phyloP scores from a whole-genome alignment of 176 grass and related monocot species.

The Paspalum vaginatum region DNA sequence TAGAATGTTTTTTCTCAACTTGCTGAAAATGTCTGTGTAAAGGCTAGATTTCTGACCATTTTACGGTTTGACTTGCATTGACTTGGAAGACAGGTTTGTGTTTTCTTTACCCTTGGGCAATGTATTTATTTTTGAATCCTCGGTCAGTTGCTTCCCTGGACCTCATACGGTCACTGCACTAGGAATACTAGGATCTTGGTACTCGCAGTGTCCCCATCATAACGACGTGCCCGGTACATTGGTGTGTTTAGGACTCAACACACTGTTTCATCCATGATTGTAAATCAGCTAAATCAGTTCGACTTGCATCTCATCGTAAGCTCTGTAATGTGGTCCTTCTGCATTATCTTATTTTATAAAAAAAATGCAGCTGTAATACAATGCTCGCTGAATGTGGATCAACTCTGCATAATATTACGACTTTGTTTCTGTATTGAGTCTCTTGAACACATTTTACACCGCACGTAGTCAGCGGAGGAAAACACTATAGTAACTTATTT shows the following conservation, averaged over 20 bases:
- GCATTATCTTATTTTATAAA: neutral
- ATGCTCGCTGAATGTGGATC: neutral
- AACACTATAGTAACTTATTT: constrained; percentile 17
- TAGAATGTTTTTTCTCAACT: constrained; percentile 1
- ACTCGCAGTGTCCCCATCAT: neutral
- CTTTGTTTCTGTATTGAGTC: neutral
- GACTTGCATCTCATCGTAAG: neutral
- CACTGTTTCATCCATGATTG: neutral
- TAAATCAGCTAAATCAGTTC: neutral
- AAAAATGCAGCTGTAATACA: neutral
- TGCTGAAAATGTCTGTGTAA: constrained; percentile 30
- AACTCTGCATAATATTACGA: neutral
- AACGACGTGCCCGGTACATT: neutral
- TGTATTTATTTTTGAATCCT: neutral
- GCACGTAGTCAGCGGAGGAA: neutral
- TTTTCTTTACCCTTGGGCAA: neutral
- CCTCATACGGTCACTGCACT: neutral
- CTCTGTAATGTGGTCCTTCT: neutral
- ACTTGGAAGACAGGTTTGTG: constrained; percentile 42
- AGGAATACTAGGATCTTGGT: neutral
- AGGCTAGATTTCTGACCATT: constrained; percentile 14
- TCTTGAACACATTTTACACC: neutral
- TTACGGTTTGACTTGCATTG: constrained; percentile 43
- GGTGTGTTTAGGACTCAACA: neutral
- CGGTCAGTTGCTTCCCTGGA: neutral